Evolutionary conservation across 805 yeast genomes (phyloP).

Genomic region (Torulaspora delbrueckii): DNA sequence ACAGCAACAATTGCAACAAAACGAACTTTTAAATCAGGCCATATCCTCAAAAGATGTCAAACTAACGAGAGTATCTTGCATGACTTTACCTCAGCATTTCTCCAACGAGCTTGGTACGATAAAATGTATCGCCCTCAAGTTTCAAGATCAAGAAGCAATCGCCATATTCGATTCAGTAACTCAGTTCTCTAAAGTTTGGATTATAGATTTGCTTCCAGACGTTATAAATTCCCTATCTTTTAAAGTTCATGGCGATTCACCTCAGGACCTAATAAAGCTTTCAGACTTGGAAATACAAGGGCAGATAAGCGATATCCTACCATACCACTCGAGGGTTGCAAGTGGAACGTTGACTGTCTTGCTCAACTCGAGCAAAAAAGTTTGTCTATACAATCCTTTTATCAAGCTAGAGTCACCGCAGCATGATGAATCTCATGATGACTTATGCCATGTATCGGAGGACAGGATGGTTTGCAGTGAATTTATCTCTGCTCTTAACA

Average conservation of each 20-base stretch:
- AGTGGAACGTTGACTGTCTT: constrained; percentile 18
- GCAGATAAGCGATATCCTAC: constrained; percentile 9
- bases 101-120: constrained; percentile 3
- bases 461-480: constrained; percentile 37
- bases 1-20: constrained; percentile 12
- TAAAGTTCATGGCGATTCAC: constrained; percentile 29
- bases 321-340: constrained; percentile 9
- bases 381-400: constrained; percentile 34
- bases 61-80: constrained; percentile 53
- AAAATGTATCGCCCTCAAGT: constrained; percentile 27
- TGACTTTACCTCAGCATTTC: constrained; percentile 32
- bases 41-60: constrained; percentile 61
- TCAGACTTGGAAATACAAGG: constrained; percentile 10
- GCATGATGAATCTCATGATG: constrained; percentile 40
- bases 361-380: constrained; percentile 28
- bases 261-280: constrained; percentile 20
- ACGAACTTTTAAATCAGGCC: constrained; percentile 20
- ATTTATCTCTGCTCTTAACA: constrained; percentile 52
- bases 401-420: constrained; percentile 30
- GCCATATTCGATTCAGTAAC: constrained; percentile 46
- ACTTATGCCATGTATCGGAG: constrained; percentile 41
- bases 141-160: constrained; percentile 56
- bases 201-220: constrained; percentile 33
- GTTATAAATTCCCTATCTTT: constrained; percentile 25
- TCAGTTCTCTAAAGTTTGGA: constrained; percentile 45